These are phyloP conservation scores for Thalassiosira livingstoniorum DNA, from an alignment of 352 stramenopile species.

Conservation along the genomic window DNA sequence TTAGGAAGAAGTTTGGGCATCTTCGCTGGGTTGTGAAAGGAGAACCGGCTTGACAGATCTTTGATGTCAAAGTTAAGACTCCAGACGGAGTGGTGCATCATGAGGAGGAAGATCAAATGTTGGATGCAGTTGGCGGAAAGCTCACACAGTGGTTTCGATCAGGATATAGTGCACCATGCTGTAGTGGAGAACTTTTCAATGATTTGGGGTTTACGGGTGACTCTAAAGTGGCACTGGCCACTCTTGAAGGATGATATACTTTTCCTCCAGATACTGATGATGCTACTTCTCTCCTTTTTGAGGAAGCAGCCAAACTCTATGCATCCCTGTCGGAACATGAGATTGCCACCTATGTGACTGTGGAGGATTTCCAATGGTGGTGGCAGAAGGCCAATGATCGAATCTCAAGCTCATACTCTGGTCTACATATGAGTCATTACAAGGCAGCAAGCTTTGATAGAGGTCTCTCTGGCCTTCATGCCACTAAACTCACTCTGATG, in stretches of 20 bases:
- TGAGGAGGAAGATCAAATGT: constrained; percentile 1
- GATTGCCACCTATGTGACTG: background rate
- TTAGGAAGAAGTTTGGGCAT: background rate
- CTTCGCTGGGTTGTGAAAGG: background rate
- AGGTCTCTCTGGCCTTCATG: constrained; percentile 22
- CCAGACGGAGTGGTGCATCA: background rate
- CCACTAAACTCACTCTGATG: constrained; percentile 11
- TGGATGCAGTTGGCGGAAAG: background rate
- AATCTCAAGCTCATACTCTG: constrained; percentile 32
- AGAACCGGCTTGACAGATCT: background rate
- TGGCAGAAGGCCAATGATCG: constrained; percentile 25
- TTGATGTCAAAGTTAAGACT: constrained; percentile 1
- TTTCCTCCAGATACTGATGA: constrained; percentile 22
- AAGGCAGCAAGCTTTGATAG: constrained; percentile 22
- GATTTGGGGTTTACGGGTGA: background rate
- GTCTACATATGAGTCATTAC: constrained; percentile 44
- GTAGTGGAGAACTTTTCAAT: background rate
- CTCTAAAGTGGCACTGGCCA: background rate
- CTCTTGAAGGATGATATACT: constrained; percentile 17
- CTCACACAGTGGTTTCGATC: background rate
- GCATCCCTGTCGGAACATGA: background rate
- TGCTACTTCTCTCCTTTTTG: background rate
- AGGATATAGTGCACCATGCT: background rate
- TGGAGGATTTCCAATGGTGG: constrained; percentile 29
- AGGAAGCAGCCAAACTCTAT: constrained; percentile 23